These are phyloP conservation scores for Davidsoniella australis DNA, from an alignment of 2,329 filamentous ascomycete species.

Conservation along the genomic window DNA sequence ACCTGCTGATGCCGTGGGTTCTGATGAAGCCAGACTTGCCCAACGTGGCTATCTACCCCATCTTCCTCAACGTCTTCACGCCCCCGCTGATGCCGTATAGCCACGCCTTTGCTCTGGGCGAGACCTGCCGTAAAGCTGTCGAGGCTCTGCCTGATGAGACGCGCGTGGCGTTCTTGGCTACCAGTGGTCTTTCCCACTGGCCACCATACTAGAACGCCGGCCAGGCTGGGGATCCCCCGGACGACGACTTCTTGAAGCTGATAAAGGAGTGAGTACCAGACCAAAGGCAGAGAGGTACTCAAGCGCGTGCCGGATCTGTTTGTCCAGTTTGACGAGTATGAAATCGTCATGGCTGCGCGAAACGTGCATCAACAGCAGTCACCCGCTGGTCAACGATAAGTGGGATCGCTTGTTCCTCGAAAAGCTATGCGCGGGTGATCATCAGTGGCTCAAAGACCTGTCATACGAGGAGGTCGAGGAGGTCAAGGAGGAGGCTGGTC, in stretches of 20 bases:
- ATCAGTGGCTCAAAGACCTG: not conserved
- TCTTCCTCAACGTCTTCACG: constrained; percentile 19
- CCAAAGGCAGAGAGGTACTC: constrained; percentile 16
- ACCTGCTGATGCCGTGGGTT: constrained; percentile 19
- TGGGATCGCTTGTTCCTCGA: constrained; percentile 18
- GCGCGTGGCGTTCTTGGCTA: constrained; percentile 14
- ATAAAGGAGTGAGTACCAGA: constrained; percentile 19
- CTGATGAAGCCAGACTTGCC: constrained; percentile 16
- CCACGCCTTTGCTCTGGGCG: constrained; percentile 18
- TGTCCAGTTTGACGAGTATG: constrained; percentile 18
- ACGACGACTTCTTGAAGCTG: constrained; percentile 17
- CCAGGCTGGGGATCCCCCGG: constrained; percentile 16
- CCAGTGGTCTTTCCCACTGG: constrained; percentile 19
- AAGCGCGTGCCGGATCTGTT: constrained; percentile 17
- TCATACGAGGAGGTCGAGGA: not conserved
- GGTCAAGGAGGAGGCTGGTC: not conserved
- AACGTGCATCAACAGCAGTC: constrained; percentile 19
- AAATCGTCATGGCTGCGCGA: constrained; percentile 18
- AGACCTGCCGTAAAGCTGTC: constrained; percentile 17
- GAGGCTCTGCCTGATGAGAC: constrained; percentile 14
- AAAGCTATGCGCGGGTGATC: constrained; percentile 15
- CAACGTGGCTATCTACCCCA: constrained; percentile 16
- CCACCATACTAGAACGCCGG: constrained; percentile 18
- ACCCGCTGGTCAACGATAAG: constrained; percentile 18
- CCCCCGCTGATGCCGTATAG: constrained; percentile 18